These are phyloP conservation scores for Sarocladium kiliense DNA, from an alignment of 2,329 filamentous ascomycete species.

Conservation along the genomic window DNA sequence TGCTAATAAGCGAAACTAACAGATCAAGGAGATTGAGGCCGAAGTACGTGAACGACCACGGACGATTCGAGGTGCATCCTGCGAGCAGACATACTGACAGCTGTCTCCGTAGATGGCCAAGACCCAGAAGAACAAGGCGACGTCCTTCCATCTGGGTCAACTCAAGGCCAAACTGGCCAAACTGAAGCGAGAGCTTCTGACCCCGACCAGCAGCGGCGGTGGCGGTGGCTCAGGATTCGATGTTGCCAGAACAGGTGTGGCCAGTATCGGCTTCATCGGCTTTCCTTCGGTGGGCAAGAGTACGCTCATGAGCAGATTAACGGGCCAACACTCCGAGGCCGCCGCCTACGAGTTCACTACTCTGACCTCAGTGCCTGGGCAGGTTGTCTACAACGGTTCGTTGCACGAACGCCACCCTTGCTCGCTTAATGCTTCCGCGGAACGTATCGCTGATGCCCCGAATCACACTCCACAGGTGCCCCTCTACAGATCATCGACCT, in stretches of 20 bases:
- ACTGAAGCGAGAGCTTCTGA: constrained; percentile 91
- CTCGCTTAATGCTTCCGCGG: constrained; percentile 3
- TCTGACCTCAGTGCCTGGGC: constrained; percentile 91
- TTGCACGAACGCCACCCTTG: constrained; percentile 14
- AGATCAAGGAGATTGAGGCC: constrained; percentile 96
- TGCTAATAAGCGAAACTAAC: constrained; percentile 29
- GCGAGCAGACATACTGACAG: constrained; percentile 83
- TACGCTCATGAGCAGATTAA: constrained; percentile 91
- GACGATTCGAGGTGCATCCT: constrained; percentile 15
- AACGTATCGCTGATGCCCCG: not conserved
- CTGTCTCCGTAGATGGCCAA: constrained; percentile 69
- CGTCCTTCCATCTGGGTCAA: constrained; percentile 89
- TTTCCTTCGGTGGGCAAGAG: constrained; percentile 98
- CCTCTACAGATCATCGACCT: constrained; percentile 98
- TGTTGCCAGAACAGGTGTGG: constrained; percentile 94
- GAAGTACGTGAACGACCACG: constrained; percentile 57
- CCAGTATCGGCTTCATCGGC: constrained; percentile 94
- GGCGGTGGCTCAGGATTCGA: constrained; percentile 89
- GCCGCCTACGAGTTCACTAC: constrained; percentile 99
- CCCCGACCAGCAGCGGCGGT: constrained; percentile 76
- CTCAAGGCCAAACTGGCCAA: constrained; percentile 98
- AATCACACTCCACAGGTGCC: constrained; percentile 47
- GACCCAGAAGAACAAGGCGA: constrained; percentile 97
- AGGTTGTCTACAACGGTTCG: constrained; percentile 84
- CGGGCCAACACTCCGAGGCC: constrained; percentile 93